Evolutionary conservation across 768 basidiomycete species (phyloP).

Genomic region (Trametopsis cervina): DNA sequence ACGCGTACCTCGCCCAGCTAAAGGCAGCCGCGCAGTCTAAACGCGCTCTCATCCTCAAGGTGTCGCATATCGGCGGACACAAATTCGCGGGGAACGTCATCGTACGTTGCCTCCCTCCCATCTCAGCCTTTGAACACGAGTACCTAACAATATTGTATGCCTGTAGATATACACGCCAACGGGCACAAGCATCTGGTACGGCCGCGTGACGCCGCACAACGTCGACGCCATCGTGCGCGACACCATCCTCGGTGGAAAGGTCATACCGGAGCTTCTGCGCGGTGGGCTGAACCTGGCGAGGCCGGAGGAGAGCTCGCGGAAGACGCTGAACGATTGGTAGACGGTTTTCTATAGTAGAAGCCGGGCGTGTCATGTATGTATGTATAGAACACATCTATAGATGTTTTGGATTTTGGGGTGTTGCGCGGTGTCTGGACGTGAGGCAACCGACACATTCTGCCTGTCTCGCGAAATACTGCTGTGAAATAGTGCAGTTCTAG

Average conservation of each 20-base stretch:
- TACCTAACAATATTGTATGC: not conserved
- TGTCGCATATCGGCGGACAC: slow-evolving; percentile 92
- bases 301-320: slow-evolving; percentile 42
- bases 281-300: slow-evolving; percentile 76
- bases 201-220: slow-evolving; percentile 86
- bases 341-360: too few relatives aligned
- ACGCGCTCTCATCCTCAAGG: slow-evolving; percentile 76
- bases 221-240: slow-evolving; percentile 80
- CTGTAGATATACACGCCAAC: slow-evolving; percentile 78
- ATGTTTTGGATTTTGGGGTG: too few relatives aligned
- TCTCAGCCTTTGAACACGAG: not conserved
- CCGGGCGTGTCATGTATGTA: too few relatives aligned
- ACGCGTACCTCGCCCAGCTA: slow-evolving; percentile 40
- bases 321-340: slow-evolving; percentile 69
- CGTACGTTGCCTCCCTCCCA: slow-evolving; percentile 39
- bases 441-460: too few relatives aligned
- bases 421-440: too few relatives aligned
- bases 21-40: slow-evolving; percentile 37
- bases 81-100: slow-evolving; percentile 88
- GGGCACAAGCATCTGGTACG: slow-evolving; percentile 88
- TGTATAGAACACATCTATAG: too few relatives aligned
- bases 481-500: too few relatives aligned
- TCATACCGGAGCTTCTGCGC: slow-evolving; percentile 80
- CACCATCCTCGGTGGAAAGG: slow-evolving; percentile 78
- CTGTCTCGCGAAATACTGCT: too few relatives aligned